Base-by-base conservation (phyloP, 208 protist genomes). In the Jaenimonas drosophilae region DNA sequence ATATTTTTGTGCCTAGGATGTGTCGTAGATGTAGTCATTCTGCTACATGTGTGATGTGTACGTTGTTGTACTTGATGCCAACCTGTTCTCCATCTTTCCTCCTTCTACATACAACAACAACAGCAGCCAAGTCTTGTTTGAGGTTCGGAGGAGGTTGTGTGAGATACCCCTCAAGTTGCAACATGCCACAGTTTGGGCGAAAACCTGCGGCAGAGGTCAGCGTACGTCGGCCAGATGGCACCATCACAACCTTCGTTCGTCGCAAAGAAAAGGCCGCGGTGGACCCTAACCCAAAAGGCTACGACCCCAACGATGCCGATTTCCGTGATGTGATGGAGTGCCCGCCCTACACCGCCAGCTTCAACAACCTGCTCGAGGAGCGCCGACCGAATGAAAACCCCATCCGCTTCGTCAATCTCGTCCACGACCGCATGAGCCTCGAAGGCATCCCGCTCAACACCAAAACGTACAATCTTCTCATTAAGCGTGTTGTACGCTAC, bases 391-490 rank as follows among this genome's bases (percentile, higher is more conserved):
- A 76, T 11, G 74, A 83, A 30, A 75, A 75, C 45, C 75, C 81
- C 25, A 58, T 62, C 26, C 66, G 71, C 17, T 44, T 95, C 21
- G 85, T 89, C 2, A 59, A 66, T 2, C 66, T 75, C 1, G 77
- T 91, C 12, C 50, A 84, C 29, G 65, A 82, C 11, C 67, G 83
- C 6, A 96, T 96, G 88, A 70, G 75, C n/a, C 58, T 44, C 14
- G 81, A 91, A 32, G 61, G 65, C 2, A 88, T 96, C 48, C 88
- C 88, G 0, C 38, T 96, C 38, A 87, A 90, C 69, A 85, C 76
- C 9, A 54, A 59, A 24, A 96, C 88, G 29, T 96, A 93, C 64
- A 96, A 96, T 53, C 51, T 85, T 9, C 71, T 96, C 12, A 87
- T 96, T 72, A 71, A 82, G 34, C 70, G 66, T n/a, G 65, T 96